Evolutionary conservation across 2,329 filamentous ascomycete species (phyloP), one percentile per base, ranked within the genome.

Genomic region (Chalara sp.): DNA sequence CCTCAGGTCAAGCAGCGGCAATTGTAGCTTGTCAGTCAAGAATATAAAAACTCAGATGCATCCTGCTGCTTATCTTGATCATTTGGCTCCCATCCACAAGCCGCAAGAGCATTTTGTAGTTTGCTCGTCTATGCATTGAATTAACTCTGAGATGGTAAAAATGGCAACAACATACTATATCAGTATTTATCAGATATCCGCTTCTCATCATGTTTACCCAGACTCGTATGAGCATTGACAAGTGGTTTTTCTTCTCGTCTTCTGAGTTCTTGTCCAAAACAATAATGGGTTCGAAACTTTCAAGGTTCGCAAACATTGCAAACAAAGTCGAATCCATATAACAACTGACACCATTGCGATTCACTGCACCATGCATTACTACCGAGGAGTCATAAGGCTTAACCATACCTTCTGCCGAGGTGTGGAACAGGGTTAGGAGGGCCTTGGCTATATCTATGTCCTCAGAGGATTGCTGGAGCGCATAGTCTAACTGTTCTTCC

Each of bases 1-100:
- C 65, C 96, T 95, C 37, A 97, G 70, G 0, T 91, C 91, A 30
- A 97, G 77, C 2, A 97, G 75, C 6, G 93, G 93, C 12, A 97
- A 70, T 60, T 95, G 85, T 21, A 99, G 76, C 28, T 86, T 89
- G 58, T 90, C 91, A 0, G 92, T 96, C 56, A 99, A 90, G 66
- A 96, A 96, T 0, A 85, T 88, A 65, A 97, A 97, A 91, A 91
- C 68, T 99, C 93, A 0, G 93, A 96, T 0, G 89, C 89, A 67
- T 99, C 93, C 69, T 99, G 93, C 64, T 97, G 93, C 59, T 84
- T 79, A n/a, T 88, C 65, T 51, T 79, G 70, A 28, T 79, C 78
- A 44, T 91, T 91, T 52, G 95, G 90, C 58, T 79, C 72, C 93
- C 93, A 97, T 4, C 92, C 93, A 65, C 91, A 96, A 48, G 84